These are phyloP conservation scores for Micractinium sp. DNA, from an alignment of 139 green algal genomes.

Conservation along the genomic window DNA sequence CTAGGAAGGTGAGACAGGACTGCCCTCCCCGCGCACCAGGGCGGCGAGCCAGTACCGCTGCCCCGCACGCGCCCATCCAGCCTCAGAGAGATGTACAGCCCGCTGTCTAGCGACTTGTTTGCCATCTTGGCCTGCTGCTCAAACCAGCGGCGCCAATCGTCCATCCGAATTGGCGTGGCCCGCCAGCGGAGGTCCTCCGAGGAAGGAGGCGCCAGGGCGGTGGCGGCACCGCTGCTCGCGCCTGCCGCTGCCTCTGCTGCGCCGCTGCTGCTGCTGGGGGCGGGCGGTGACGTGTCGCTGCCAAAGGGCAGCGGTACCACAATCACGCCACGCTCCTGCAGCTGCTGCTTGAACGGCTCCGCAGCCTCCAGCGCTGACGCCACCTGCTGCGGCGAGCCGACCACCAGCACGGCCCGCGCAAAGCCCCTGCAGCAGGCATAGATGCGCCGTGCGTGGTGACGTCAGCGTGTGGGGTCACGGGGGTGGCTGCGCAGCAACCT, in stretches of 20 bases:
- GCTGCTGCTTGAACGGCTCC: constrained; percentile 66
- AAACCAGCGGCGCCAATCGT: constrained; percentile 74
- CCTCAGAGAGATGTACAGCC: constrained; percentile 80
- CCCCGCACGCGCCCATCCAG: constrained; percentile 80
- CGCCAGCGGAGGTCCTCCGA: constrained; percentile 61
- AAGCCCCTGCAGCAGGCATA: constrained; percentile 26
- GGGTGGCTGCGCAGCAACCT: too few species aligned
- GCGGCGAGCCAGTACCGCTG: constrained; percentile 67
- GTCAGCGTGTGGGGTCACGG: too few species aligned
- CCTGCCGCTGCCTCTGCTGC: background rate
- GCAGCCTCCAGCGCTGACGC: constrained; percentile 57
- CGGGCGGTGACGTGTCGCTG: background rate
- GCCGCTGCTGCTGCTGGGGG: background rate
- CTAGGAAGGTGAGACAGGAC: background rate
- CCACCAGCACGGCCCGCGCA: constrained; percentile 69
- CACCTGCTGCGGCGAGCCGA: constrained; percentile 70
- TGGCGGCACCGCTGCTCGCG: background rate
- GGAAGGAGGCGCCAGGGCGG: background rate
- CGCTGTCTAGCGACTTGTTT: constrained; percentile 14
- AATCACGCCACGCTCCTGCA: constrained; percentile 75
- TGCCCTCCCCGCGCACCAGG: constrained; percentile 40
- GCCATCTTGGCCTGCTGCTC: constrained; percentile 68
- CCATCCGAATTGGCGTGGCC: constrained; percentile 52
- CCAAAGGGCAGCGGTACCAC: constrained; percentile 72
- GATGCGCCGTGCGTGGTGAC: too few species aligned